phyloP scores from a whole-genome alignment of 139 green algal species.

The Coelastrella sp. region DNA sequence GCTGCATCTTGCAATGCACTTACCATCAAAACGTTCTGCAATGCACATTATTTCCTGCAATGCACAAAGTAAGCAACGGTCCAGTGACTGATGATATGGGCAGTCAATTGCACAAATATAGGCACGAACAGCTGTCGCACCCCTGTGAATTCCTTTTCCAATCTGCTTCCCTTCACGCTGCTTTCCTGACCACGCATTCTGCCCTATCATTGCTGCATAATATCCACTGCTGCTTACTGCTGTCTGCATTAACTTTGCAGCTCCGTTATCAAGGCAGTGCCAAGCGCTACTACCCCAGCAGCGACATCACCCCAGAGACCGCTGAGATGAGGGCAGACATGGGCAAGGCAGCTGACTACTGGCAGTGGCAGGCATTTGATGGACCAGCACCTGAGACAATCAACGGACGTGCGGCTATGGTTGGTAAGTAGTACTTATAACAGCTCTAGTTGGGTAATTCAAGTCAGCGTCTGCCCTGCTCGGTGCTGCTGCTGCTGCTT shows the following conservation, averaged over 20 bases:
- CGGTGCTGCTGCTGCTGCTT: too few species aligned
- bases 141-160: background rate
- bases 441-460: too few species aligned
- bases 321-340: slow-evolving; percentile 29
- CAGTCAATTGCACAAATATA: background rate
- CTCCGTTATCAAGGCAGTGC: background rate
- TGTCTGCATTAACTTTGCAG: background rate
- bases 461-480: too few species aligned
- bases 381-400: too few species aligned
- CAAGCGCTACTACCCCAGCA: background rate
- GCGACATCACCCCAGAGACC: background rate
- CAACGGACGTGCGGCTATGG: background rate
- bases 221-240: too few species aligned
- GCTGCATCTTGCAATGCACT: too few species aligned
- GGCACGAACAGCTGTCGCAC: background rate
- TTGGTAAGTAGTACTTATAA: background rate
- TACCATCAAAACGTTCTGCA: too few species aligned
- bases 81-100: background rate
- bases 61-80: too few species aligned
- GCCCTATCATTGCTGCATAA: too few species aligned
- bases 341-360: slow-evolving; percentile 22
- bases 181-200: background rate
- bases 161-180: background rate
- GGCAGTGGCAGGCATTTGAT: slow-evolving; percentile 23
- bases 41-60: too few species aligned